These are phyloP conservation scores for Tilletia horrida DNA, from an alignment of 1,284 basidiomycete species.

Conservation along the genomic window DNA sequence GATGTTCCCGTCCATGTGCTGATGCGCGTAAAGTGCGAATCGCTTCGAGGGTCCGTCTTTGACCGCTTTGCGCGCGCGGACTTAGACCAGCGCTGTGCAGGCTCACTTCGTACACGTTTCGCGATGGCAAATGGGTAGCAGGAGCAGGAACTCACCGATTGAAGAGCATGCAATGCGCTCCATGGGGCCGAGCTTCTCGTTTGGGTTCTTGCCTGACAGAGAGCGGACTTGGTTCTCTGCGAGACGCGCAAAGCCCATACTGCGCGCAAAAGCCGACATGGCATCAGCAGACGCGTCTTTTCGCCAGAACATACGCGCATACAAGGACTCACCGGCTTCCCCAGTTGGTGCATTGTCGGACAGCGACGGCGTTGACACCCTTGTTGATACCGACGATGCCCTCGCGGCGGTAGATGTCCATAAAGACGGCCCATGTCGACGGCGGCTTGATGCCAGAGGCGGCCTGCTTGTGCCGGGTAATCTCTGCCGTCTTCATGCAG, in stretches of 20 bases:
- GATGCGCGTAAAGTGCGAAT: no score
- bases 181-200: conserved; percentile 69
- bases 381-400: conserved; percentile 97
- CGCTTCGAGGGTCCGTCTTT: no score
- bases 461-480: conserved; percentile 94
- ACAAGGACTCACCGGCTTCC: conserved; percentile 72
- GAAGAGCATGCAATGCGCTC: conserved; percentile 90
- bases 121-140: no score
- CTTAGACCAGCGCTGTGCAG: no score
- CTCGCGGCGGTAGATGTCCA: conserved; percentile 87
- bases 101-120: no score
- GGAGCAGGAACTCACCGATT: conserved; percentile 56
- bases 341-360: conserved; percentile 99
- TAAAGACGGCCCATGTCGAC: conserved; percentile 83
- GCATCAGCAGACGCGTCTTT: no score
- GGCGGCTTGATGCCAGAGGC: conserved; percentile 82
- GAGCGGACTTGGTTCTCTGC: conserved; percentile 79
- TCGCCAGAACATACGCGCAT: not conserved
- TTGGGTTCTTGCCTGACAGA: conserved; percentile 69
- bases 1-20: no score
- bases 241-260: conserved; percentile 93
- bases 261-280: conserved; percentile 46
- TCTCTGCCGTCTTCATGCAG: conserved; percentile 92
- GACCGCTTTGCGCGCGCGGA: no score
- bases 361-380: conserved; percentile 92